Conservation (phyloP, 1,284 basidiomycete genomes). For the Ceratobasidium sp. region DNA sequence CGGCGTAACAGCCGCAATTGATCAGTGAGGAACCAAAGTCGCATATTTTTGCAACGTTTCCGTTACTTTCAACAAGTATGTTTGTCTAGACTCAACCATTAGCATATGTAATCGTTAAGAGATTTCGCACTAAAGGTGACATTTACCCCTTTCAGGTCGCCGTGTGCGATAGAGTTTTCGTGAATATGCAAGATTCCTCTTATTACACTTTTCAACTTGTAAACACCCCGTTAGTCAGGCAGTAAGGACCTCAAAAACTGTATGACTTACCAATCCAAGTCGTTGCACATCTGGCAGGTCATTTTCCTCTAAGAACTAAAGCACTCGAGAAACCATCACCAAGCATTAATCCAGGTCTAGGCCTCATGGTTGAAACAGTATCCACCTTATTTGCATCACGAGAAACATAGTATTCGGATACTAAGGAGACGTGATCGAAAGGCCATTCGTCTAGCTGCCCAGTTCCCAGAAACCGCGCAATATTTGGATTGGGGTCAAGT, state of each 20-base stretch:
- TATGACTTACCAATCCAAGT: neutral
- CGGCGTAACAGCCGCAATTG: conserved; percentile 10
- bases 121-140: neutral
- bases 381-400: neutral
- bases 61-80: conserved; percentile 18
- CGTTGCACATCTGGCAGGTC: conserved; percentile 1
- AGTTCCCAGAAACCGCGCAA: conserved; percentile 1
- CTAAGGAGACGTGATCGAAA: conserved; percentile 5
- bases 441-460: conserved; percentile 17
- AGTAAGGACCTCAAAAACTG: too few relatives aligned
- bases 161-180: conserved; percentile 15
- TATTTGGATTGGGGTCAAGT: conserved; percentile 13
- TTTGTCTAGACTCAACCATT: neutral
- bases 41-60: conserved; percentile 21
- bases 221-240: neutral
- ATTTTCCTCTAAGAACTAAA: conserved; percentile 2
- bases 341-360: too few relatives aligned
- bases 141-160: conserved; percentile 32
- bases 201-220: conserved; percentile 5
- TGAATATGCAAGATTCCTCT: conserved; percentile 25
- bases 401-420: neutral
- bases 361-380: neutral
- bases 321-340: neutral
- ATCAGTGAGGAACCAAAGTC: conserved; percentile 41
- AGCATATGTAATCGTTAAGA: too few relatives aligned